Percentiles rank a stretch among this genome's conserved stretches.
phyloP scores from a whole-genome alignment of 176 grass and related monocot species.

The Avena eriantha region DNA sequence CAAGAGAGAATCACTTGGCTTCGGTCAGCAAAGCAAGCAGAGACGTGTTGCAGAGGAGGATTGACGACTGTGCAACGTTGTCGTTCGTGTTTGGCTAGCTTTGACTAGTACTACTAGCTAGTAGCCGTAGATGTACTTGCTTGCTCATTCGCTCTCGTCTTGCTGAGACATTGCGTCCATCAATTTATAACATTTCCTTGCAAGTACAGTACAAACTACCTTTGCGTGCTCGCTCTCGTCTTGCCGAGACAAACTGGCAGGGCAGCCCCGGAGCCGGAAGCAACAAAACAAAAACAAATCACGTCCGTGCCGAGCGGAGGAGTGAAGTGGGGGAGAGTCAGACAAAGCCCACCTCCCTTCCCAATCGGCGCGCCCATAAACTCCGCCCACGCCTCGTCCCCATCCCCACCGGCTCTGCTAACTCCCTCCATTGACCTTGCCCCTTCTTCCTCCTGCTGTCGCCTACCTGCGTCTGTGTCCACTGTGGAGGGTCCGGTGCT shows the following conservation, averaged over 20 bases:
- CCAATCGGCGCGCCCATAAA: slow-evolving; percentile 50
- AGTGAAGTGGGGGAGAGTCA: not conserved
- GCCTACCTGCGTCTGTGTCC: not conserved
- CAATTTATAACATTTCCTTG: not conserved
- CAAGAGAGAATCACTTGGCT: no score
- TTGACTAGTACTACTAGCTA: not conserved
- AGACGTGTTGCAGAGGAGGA: not conserved
- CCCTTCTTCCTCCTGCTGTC: not conserved
- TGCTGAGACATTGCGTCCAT: not conserved
- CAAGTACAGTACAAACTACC: no score
- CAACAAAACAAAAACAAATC: not conserved
- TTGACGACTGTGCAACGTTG: not conserved
- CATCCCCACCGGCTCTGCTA: slow-evolving; percentile 12
- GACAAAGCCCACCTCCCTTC: slow-evolving; percentile 19
- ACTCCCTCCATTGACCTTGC: not conserved
- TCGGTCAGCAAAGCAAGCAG: not conserved
- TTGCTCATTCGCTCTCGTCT: not conserved
- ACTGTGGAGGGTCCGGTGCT: not conserved
- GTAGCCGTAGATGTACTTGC: not conserved
- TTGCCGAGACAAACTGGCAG: not conserved
- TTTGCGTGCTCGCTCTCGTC: no score
- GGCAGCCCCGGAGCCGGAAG: not conserved
- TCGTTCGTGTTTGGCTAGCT: not conserved
- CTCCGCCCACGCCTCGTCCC: not conserved
- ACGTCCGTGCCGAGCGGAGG: not conserved